Conservation (phyloP, 2,329 filamentous ascomycete genomes). For the Cladosporium austrohemisphaericum region DNA sequence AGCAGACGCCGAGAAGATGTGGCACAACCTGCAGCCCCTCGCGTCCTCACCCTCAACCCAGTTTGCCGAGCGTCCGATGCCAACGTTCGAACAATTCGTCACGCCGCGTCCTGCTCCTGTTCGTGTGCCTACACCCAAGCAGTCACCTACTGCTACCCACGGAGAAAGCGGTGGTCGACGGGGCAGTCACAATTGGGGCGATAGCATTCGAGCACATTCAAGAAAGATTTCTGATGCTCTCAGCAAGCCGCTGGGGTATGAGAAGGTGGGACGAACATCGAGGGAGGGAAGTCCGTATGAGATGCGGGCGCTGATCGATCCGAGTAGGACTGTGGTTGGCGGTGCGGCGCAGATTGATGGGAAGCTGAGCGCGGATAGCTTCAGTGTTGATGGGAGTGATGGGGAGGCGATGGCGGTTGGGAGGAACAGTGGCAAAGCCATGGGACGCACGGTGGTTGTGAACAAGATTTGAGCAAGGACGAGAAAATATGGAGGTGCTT, state of each 20-base stretch:
- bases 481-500: not conserved
- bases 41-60: slow-evolving; percentile 28
- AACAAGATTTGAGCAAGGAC: not conserved
- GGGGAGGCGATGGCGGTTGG: not conserved
- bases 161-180: not conserved
- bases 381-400: slow-evolving; percentile 9
- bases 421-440: not conserved
- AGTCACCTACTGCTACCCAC: not conserved
- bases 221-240: slow-evolving; percentile 21
- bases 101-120: slow-evolving; percentile 26
- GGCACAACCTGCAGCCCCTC: slow-evolving; percentile 27
- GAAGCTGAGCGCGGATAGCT: slow-evolving; percentile 20
- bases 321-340: slow-evolving; percentile 15
- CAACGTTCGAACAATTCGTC: slow-evolving; percentile 28
- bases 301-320: slow-evolving; percentile 22
- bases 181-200: slow-evolving; percentile 6
- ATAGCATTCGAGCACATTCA: slow-evolving; percentile 19
- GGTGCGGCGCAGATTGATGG: slow-evolving; percentile 12
- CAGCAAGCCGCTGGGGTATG: slow-evolving; percentile 18
- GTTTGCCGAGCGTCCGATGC: slow-evolving; percentile 26
- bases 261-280: slow-evolving; percentile 8
- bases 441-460: not conserved
- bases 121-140: not conserved
- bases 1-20: slow-evolving; percentile 29
- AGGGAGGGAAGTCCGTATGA: slow-evolving; percentile 18